Percentiles rank a stretch among this genome's conserved stretches.
Conservation (phyloP, 352 stramenopile genomes). For the Phytophthora palmivora region DNA sequence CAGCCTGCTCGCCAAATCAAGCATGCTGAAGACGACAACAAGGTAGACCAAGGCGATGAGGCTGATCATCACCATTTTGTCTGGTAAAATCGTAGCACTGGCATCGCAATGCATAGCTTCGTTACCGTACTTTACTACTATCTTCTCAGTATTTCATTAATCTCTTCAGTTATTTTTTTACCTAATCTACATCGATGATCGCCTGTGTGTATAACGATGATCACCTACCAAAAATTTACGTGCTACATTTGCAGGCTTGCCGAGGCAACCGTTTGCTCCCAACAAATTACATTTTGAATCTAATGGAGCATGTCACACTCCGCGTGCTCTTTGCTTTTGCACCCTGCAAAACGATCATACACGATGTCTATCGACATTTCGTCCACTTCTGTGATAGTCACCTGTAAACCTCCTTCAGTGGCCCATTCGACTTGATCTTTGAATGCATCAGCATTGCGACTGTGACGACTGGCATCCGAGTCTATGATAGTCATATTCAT, state of each 20-base stretch:
- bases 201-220: too few relatives aligned
- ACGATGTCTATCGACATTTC: constrained; percentile 26
- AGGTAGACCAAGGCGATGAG: constrained; percentile 83
- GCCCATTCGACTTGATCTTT: constrained; percentile 24
- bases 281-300: constrained; percentile 44
- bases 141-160: too few relatives aligned
- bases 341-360: constrained; percentile 34
- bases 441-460: background rate
- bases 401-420: constrained; percentile 26
- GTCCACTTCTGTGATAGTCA: constrained; percentile 29
- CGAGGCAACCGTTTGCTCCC: constrained; percentile 48
- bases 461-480: constrained; percentile 9
- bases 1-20: constrained; percentile 82
- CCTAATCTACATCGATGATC: too few relatives aligned
- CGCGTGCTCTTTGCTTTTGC: constrained; percentile 41
- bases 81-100: constrained; percentile 47
- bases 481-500: constrained; percentile 26
- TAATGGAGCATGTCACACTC: constrained; percentile 50
- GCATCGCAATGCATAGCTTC: too few relatives aligned
- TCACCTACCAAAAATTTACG: too few relatives aligned
- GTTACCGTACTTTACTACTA: too few relatives aligned
- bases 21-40: constrained; percentile 79
- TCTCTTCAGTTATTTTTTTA: too few relatives aligned
- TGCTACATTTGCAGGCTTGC: constrained; percentile 38
- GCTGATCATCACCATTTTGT: constrained; percentile 87